Evolutionary conservation across 2,329 filamentous ascomycete genomes (phyloP).

Genomic region (Aspergillus sp.): DNA sequence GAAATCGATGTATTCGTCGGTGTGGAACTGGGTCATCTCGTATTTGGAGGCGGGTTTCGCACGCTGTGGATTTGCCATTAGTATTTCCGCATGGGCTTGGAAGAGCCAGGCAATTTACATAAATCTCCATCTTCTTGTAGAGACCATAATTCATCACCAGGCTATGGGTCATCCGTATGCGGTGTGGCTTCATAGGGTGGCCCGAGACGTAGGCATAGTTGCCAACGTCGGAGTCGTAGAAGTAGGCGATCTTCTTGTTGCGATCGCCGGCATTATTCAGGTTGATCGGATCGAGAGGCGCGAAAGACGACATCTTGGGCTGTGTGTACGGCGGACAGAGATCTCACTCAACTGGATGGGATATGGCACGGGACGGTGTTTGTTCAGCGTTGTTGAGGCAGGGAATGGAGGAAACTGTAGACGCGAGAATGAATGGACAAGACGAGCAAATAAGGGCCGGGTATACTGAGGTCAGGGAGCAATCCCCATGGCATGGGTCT

Average conservation of each 20-base stretch:
- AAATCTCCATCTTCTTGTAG: conserved; percentile 67
- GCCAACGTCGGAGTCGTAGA: conserved; percentile 96
- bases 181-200: conserved; percentile 60
- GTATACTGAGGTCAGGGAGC: not conserved
- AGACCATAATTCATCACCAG: conserved; percentile 64
- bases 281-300: conserved; percentile 45
- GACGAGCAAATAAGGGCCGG: not conserved
- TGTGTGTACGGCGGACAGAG: conserved; percentile 3
- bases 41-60: conserved; percentile 67
- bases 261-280: conserved; percentile 42
- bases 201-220: conserved; percentile 89
- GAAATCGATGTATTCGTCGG: conserved; percentile 65
- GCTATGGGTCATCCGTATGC: conserved; percentile 57
- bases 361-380: not conserved
- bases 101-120: conserved; percentile 38
- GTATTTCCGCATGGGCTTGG: not conserved
- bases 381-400: not conserved
- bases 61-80: conserved; percentile 42
- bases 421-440: conserved; percentile 1
- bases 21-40: conserved; percentile 66
- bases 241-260: conserved; percentile 87
- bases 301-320: conserved; percentile 42
- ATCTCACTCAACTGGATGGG: conserved; percentile 4
- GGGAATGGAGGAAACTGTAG: not conserved
- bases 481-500: conserved; percentile 1